These are phyloP conservation scores for Raffaelea deltoideospora DNA, from an alignment of 2,329 filamentous ascomycete species.

Conservation along the genomic window DNA sequence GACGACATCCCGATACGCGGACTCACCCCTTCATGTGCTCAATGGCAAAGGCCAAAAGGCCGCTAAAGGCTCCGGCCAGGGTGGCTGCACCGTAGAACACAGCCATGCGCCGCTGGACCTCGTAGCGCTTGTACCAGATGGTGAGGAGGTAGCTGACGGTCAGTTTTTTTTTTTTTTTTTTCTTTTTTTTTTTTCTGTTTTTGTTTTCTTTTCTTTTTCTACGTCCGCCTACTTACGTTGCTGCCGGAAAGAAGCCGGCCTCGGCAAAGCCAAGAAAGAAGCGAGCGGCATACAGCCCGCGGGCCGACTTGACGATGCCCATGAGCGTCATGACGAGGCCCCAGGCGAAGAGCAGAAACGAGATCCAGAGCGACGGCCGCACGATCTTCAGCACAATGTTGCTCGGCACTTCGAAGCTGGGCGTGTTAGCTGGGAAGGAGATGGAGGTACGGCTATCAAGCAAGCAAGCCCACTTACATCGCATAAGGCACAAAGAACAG, in stretches of 20 bases:
- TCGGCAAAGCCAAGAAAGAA: conserved; percentile 34
- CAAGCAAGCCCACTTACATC: too few relatives aligned
- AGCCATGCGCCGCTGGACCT: conserved; percentile 4
- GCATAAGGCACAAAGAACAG: conserved; percentile 9
- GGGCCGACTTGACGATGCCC: conserved; percentile 25
- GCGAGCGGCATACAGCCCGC: conserved; percentile 25
- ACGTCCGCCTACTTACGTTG: conserved; percentile 5
- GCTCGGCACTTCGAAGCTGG: not conserved
- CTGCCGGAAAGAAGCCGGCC: conserved; percentile 35
- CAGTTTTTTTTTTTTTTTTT: not conserved
- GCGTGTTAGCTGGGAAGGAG: too few relatives aligned
- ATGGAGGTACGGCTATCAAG: too few relatives aligned
- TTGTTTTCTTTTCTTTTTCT: not conserved
- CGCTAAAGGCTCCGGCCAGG: conserved; percentile 5
- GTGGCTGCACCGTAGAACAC: conserved; percentile 6
- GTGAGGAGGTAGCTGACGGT: not conserved
- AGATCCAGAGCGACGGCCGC: not conserved
- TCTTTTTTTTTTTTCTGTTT: not conserved
- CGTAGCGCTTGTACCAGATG: conserved; percentile 1
- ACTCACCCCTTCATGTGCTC: not conserved
- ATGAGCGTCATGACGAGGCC: conserved; percentile 28
- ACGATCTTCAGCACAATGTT: not conserved
- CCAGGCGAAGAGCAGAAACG: conserved; percentile 23
- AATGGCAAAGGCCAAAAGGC: conserved; percentile 5
- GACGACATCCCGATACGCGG: not conserved